A percentile compares a stretch with the other conserved stretches of the same genome.
Evolutionary conservation across 441 rosid genomes (phyloP).

Genomic region (Brassica balearica): DNA sequence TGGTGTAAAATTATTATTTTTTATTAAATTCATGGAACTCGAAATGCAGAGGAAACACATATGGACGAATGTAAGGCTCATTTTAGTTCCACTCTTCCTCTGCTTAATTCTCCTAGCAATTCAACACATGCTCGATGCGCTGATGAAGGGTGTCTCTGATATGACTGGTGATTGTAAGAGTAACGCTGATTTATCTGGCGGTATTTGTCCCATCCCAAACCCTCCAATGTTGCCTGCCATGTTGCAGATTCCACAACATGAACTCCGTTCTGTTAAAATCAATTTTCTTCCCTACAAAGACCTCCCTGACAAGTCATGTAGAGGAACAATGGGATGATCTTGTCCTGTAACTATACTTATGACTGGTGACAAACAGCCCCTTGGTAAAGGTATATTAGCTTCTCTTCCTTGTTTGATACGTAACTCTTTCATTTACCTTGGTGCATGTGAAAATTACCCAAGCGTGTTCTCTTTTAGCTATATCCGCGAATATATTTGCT

Average conservation of each 20-base stretch:
- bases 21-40: not conserved
- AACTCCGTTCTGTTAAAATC: slow-evolving; percentile 69
- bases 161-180: slow-evolving; percentile 55
- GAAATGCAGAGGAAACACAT: slow-evolving; percentile 74
- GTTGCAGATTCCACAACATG: slow-evolving; percentile 68
- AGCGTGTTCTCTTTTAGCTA: slow-evolving; percentile 44
- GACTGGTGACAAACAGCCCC: slow-evolving; percentile 68
- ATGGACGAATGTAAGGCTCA: slow-evolving; percentile 73
- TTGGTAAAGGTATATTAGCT: slow-evolving; percentile 64
- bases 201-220: slow-evolving; percentile 55
- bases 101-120: slow-evolving; percentile 61
- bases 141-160: slow-evolving; percentile 35
- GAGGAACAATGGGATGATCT: slow-evolving; percentile 50
- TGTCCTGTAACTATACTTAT: slow-evolving; percentile 79
- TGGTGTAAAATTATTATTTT: no score
- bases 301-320: slow-evolving; percentile 81
- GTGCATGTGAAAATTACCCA: not conserved
- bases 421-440: slow-evolving; percentile 4
- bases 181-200: not conserved
- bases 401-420: not conserved
- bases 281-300: slow-evolving; percentile 49
- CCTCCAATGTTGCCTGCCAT: slow-evolving; percentile 87
- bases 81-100: slow-evolving; percentile 70
- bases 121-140: slow-evolving; percentile 55
- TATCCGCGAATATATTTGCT: slow-evolving; percentile 59